Conservation (phyloP, 2,329 filamentous ascomycete species). For the Seiridium unicorne region DNA sequence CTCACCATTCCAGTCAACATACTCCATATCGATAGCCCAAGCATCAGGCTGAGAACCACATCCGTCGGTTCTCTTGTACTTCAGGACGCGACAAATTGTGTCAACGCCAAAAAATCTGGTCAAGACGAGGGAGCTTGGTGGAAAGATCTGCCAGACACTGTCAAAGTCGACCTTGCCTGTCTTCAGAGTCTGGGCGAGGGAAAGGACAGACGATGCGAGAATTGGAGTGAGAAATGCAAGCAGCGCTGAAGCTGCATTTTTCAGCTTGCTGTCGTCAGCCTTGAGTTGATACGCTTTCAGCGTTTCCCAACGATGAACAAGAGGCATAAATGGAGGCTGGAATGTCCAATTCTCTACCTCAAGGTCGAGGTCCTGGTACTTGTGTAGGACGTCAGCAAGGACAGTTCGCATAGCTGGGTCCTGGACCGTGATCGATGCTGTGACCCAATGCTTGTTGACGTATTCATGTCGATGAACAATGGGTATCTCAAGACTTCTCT, state of each 20-base stretch:
- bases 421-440: constrained; percentile 29
- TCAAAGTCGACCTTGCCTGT: constrained; percentile 29
- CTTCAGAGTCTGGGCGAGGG: constrained; percentile 21
- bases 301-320: constrained; percentile 34
- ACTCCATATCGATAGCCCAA: constrained; percentile 29
- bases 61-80: constrained; percentile 17
- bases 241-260: constrained; percentile 17
- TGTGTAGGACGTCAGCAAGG: constrained; percentile 24
- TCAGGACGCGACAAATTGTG: constrained; percentile 31
- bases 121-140: constrained; percentile 28
- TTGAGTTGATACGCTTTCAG: constrained; percentile 16
- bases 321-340: constrained; percentile 26
- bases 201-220: constrained; percentile 21
- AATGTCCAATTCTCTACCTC: constrained; percentile 31
- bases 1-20: constrained; percentile 34
- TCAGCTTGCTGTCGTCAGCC: constrained; percentile 1
- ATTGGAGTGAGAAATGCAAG: constrained; percentile 29
- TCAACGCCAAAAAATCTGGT: constrained; percentile 32
- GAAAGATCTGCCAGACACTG: constrained; percentile 34
- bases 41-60: constrained; percentile 8
- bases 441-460: constrained; percentile 28
- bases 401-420: constrained; percentile 26
- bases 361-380: constrained; percentile 33
- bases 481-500: constrained; percentile 19
- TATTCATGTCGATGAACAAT: constrained; percentile 31